Base-by-base conservation (phyloP, 2,329 filamentous ascomycete species). In the Exophiala bonariae region DNA sequence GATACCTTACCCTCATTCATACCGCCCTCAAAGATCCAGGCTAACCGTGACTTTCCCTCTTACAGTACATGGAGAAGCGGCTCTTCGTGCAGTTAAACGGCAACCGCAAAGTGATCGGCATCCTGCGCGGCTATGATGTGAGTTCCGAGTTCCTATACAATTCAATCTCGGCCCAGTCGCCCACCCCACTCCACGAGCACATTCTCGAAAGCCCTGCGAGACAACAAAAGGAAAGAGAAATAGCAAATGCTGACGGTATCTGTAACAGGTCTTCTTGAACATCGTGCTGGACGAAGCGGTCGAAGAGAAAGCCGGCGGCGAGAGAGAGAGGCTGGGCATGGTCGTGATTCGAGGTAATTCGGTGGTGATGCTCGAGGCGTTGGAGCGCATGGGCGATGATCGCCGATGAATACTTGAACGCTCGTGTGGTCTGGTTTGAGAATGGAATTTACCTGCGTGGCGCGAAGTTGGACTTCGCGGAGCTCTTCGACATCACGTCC, bases 321-420 rank as follows among this genome's bases (percentile, higher is more conserved):
- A 95, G 74, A 96, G 96, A 73, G 83, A 87, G 58, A 81, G 84
- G 61, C 79, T 97, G 50, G 93, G 93, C 66, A 96, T 95, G 86
- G 88, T 95, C 52, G 92, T 96, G 57, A 96, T 99, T 63, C 88
- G 95, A 60, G 93, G 93, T 56, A 99, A 99, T 73, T 96, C 92
- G 2, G 91, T 99, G 19, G 91, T 99, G 46, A 96, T 99, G 92
- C 81, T 99, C 46, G 95, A 99, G 73, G 57, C 57, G 3, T 42
- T 59, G 17, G 57, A 59, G 44, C 45, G 57, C 9, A 56, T 59
- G 55, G 53, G 52, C 10, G 55, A 57, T 36, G 56, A 56, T 36
- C 50, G 56, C 33, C 46, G 54, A 43, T 47, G 49, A 50, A 11
- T 11, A 11, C 6, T 26, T 11, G 23, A 6, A 26, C 23, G 6